These are phyloP conservation scores for Setaria italica DNA, from an alignment of 202 grass and related monocot species.

Conservation along the genomic window DNA sequence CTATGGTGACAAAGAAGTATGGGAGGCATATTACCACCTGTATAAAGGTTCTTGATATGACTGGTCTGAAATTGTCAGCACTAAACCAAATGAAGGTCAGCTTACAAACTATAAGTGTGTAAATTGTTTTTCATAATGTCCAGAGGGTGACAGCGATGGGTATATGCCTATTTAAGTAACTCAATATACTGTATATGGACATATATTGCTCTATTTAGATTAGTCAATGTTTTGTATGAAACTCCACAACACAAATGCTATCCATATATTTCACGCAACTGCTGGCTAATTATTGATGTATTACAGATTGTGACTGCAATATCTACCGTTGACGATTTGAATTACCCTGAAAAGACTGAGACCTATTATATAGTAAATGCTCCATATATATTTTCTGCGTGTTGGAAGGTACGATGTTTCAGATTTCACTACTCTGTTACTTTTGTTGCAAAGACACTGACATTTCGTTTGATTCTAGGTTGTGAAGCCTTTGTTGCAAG, in stretches of 20 bases:
- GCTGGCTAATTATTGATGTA: constrained; percentile 39
- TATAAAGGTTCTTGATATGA: constrained; percentile 98
- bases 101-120: not conserved
- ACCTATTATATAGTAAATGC: constrained; percentile 95
- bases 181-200: not conserved
- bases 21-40: constrained; percentile 70
- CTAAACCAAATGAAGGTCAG: constrained; percentile 85
- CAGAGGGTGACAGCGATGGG: not conserved
- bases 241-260: not conserved
- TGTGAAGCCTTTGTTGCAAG: constrained; percentile 98
- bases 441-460: constrained; percentile 11
- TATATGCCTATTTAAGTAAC: constrained; percentile 1
- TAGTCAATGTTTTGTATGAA: constrained; percentile 3
- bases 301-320: constrained; percentile 89
- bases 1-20: constrained; percentile 67
- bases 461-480: constrained; percentile 62
- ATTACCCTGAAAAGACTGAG: constrained; percentile 95
- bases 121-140: not conserved
- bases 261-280: constrained; percentile 15
- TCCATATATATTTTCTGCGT: constrained; percentile 96
- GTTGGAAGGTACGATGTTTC: constrained; percentile 78
- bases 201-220: not conserved
- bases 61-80: constrained; percentile 88
- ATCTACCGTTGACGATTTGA: constrained; percentile 90
- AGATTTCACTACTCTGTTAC: constrained; percentile 14